Conservation (phyloP, 495 filamentous ascomycete genomes). For the Daldinia vernicosa region DNA sequence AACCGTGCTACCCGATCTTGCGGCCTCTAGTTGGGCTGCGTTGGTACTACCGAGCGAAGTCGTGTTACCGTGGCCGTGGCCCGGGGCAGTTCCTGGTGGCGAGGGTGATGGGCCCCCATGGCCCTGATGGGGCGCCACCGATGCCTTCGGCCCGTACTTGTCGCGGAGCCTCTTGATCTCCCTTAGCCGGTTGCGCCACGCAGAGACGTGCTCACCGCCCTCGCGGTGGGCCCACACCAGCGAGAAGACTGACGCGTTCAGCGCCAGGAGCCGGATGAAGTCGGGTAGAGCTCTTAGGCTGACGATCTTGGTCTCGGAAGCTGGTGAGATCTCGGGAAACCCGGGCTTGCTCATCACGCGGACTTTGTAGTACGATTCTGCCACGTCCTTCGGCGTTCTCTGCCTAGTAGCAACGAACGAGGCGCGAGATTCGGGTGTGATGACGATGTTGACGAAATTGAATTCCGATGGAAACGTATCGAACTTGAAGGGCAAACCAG, state of each 20-base stretch:
- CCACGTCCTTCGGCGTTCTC: slow-evolving; percentile 45
- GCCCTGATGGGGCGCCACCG: slow-evolving; percentile 31
- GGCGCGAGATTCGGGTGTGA: slow-evolving; percentile 80
- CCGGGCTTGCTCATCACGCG: slow-evolving; percentile 83
- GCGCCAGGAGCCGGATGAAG: slow-evolving; percentile 89
- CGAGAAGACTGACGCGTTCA: slow-evolving; percentile 93
- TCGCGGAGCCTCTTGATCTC: slow-evolving; percentile 87
- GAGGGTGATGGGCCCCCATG: slow-evolving; percentile 42
- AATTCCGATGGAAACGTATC: slow-evolving; percentile 93
- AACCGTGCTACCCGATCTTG: slow-evolving; percentile 54
- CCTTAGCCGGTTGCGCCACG: slow-evolving; percentile 85
- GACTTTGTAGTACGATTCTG: slow-evolving; percentile 77
- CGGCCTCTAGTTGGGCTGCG: slow-evolving; percentile 42
- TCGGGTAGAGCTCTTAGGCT: slow-evolving; percentile 78
- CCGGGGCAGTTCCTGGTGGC: slow-evolving; percentile 52
- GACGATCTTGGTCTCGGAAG: slow-evolving; percentile 85
- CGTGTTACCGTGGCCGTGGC: slow-evolving; percentile 21
- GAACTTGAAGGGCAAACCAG: slow-evolving; percentile 84
- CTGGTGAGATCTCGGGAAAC: slow-evolving; percentile 90
- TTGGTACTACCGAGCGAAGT: slow-evolving; percentile 1
- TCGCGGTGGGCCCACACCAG: slow-evolving; percentile 83
- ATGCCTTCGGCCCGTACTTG: slow-evolving; percentile 54
- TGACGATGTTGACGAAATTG: slow-evolving; percentile 95
- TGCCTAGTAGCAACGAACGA: slow-evolving; percentile 65
- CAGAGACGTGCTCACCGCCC: slow-evolving; percentile 84